Conservation (phyloP, 805 yeast species). For the Candida nanaspora region DNA sequence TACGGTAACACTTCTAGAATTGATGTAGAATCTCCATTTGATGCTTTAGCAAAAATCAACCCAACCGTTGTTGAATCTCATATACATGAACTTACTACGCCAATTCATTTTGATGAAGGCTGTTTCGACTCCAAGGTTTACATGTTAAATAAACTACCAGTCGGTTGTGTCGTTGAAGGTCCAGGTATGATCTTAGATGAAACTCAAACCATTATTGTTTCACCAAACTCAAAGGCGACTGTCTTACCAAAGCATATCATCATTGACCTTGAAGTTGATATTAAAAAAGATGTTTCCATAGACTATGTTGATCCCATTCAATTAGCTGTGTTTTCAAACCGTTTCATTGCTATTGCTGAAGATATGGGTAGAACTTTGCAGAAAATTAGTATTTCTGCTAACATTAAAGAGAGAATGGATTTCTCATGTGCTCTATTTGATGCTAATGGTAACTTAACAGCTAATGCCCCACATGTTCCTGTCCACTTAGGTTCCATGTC, state of each 20-base stretch:
- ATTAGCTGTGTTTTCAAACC: slow-evolving; percentile 32
- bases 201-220: slow-evolving; percentile 24
- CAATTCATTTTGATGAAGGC: slow-evolving; percentile 16
- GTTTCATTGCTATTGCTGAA: slow-evolving; percentile 40
- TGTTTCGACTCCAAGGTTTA: slow-evolving; percentile 14
- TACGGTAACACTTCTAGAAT: slow-evolving; percentile 39
- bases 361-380: slow-evolving; percentile 34
- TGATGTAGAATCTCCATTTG: neutral
- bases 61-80: neutral
- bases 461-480: slow-evolving; percentile 38
- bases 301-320: slow-evolving; percentile 32
- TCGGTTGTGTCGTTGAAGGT: slow-evolving; percentile 13
- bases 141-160: slow-evolving; percentile 13
- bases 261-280: slow-evolving; percentile 10
- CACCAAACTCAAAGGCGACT: slow-evolving; percentile 18
- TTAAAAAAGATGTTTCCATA: slow-evolving; percentile 30
- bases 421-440: slow-evolving; percentile 36
- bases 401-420: slow-evolving; percentile 35
- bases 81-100: neutral
- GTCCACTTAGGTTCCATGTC: slow-evolving; percentile 37
- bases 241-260: slow-evolving; percentile 21
- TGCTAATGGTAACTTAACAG: slow-evolving; percentile 29
- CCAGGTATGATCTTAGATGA: slow-evolving; percentile 25
- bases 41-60: neutral
- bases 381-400: slow-evolving; percentile 31